phyloP scores from a whole-genome alignment of 148 eudicot genomes.

The Rhododendron williamsianum region DNA sequence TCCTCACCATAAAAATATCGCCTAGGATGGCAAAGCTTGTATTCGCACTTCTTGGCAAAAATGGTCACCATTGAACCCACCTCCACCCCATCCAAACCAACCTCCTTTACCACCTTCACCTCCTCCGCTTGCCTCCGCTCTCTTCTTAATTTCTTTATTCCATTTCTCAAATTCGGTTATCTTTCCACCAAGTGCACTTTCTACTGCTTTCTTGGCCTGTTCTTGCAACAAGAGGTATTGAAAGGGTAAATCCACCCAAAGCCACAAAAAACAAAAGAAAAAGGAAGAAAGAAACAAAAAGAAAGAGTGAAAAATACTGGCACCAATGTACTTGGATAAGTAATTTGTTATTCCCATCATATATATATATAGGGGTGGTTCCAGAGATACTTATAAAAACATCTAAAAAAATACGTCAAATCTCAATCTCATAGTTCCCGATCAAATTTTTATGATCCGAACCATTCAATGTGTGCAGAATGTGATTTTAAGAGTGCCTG shows the following conservation, averaged over 20 bases:
- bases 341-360: not conserved
- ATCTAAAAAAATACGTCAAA: no score
- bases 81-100: conserved; percentile 75
- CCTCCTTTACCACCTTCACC: conserved; percentile 66
- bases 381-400: no score
- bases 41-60: conserved; percentile 89
- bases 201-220: conserved; percentile 86
- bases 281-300: not conserved
- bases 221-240: conserved; percentile 37
- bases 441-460: no score
- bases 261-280: no score
- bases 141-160: conserved; percentile 73
- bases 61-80: conserved; percentile 56
- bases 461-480: no score
- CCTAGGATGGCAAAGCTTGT: conserved; percentile 55
- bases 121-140: conserved; percentile 67
- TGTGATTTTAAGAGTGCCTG: no score
- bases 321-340: not conserved
- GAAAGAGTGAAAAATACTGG: not conserved
- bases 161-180: conserved; percentile 71
- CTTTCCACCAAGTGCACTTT: conserved; percentile 80
- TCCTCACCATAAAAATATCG: conserved; percentile 47
- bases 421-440: no score
- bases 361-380: no score
- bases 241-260: not conserved